phyloP scores from a whole-genome alignment of 208 protist species.

The Leishmania lainsoni region DNA sequence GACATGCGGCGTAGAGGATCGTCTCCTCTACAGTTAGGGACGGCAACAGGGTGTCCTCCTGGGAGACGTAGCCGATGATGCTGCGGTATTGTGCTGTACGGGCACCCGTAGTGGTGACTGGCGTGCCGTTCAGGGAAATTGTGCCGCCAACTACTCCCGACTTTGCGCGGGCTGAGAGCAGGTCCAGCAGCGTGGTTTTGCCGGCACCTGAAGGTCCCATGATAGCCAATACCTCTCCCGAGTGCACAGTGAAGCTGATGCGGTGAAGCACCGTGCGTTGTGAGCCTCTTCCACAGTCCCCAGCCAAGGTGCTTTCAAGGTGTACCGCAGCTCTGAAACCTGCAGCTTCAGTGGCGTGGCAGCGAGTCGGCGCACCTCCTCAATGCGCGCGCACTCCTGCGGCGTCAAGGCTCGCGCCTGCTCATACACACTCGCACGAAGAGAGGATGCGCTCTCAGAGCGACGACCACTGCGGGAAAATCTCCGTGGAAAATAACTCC shows the following conservation, averaged over 20 bases:
- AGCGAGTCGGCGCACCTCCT: conserved; percentile 43
- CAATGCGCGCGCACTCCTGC: conserved; percentile 39
- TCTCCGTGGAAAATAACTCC: neutral
- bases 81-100: conserved; percentile 66
- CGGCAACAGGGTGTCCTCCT: conserved; percentile 91
- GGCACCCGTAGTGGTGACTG: conserved; percentile 29
- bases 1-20: conserved; percentile 84
- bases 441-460: conserved; percentile 23
- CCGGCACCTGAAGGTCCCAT: conserved; percentile 91
- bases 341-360: conserved; percentile 56
- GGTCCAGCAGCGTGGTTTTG: conserved; percentile 91
- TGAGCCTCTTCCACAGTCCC: conserved; percentile 28
- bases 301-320: conserved; percentile 45
- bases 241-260: conserved; percentile 76
- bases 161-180: conserved; percentile 75
- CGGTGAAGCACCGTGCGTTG: conserved; percentile 64
- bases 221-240: conserved; percentile 86
- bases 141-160: conserved; percentile 49
- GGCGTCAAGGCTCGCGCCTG: conserved; percentile 26
- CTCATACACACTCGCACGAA: conserved; percentile 37
- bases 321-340: conserved; percentile 65
- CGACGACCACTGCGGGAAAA: conserved; percentile 12
- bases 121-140: conserved; percentile 78
- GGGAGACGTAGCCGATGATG: conserved; percentile 91
- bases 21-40: conserved; percentile 88